phyloP scores from a whole-genome alignment of 2,329 filamentous ascomycete genomes.

The Phialophora tarda region DNA sequence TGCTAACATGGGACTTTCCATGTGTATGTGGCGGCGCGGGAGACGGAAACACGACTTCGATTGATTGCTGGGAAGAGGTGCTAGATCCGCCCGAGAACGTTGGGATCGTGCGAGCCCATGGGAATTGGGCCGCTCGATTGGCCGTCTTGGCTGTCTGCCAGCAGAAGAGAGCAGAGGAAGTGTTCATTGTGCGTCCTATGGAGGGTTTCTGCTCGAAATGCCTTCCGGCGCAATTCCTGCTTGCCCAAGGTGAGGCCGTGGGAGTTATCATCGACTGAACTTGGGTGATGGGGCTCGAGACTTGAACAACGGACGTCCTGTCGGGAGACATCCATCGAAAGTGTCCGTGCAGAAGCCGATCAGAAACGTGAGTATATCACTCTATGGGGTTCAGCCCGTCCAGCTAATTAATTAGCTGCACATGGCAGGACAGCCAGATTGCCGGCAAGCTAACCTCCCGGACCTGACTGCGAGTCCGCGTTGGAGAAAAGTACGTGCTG shows the following conservation, averaged over 20 bases:
- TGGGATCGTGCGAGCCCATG: slow-evolving; percentile 28
- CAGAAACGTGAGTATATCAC: too few relatives aligned
- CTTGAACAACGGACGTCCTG: too few relatives aligned
- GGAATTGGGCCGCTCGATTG: slow-evolving; percentile 32
- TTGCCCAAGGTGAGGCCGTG: background rate
- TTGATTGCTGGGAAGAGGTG: slow-evolving; percentile 34
- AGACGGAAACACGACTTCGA: slow-evolving; percentile 8
- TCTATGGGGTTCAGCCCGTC: too few relatives aligned
- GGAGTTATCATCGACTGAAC: background rate
- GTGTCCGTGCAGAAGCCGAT: too few relatives aligned
- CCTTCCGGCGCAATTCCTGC: background rate
- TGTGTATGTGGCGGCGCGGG: background rate
- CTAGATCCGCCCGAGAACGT: slow-evolving; percentile 22
- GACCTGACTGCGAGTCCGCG: too few relatives aligned
- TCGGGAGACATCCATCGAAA: too few relatives aligned
- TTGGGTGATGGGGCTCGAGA: background rate
- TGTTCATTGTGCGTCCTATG: background rate
- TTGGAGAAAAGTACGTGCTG: too few relatives aligned
- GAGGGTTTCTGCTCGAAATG: background rate
- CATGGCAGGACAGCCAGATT: too few relatives aligned
- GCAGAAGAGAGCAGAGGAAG: background rate
- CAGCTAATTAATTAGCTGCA: too few relatives aligned
- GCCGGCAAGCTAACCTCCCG: too few relatives aligned
- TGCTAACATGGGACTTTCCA: background rate
- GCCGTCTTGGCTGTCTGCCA: slow-evolving; percentile 14